phyloP scores from a whole-genome alignment of 306 rosid genomes.

The Pachyrhizus erosus region DNA sequence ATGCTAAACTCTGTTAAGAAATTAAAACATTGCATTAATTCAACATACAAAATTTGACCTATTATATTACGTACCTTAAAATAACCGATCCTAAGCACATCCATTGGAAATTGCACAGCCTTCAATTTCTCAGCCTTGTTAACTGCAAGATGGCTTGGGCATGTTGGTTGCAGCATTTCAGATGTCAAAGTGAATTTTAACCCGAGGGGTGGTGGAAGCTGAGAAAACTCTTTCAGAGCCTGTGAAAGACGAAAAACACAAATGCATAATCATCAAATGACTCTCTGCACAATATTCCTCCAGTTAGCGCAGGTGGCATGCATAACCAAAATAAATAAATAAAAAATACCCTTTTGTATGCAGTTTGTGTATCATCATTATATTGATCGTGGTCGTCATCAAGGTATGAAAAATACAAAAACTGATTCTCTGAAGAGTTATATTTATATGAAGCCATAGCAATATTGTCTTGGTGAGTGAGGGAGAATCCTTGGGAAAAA shows the following conservation, averaged over 20 bases:
- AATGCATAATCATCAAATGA: not conserved
- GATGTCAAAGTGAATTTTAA: not conserved
- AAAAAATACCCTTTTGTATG: not conserved
- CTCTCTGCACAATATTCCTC: not conserved
- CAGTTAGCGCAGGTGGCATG: not conserved
- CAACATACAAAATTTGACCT: not conserved
- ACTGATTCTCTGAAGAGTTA: conserved; percentile 18
- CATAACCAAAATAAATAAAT: not conserved
- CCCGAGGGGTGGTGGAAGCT: conserved; percentile 9
- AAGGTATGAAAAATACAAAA: conserved; percentile 20
- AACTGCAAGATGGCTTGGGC: not conserved
- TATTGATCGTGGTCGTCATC: not conserved
- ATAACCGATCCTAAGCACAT: not conserved
- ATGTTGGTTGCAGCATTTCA: conserved; percentile 10
- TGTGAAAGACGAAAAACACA: not conserved
- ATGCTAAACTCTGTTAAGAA: not conserved
- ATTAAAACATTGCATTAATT: not conserved
- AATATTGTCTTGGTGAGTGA: not conserved
- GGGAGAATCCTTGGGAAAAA: not conserved
- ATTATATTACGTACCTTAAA: conserved; percentile 3
- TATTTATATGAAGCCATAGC: not conserved
- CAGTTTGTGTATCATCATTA: conserved; percentile 1
- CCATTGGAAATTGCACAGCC: conserved; percentile 17
- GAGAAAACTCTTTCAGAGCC: conserved; percentile 1
- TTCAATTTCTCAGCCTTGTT: conserved; percentile 12